Percentiles rank a stretch among this genome's conserved stretches.
Conservation (phyloP, 495 filamentous ascomycete species). For the Antarctomyces pellizariae region DNA sequence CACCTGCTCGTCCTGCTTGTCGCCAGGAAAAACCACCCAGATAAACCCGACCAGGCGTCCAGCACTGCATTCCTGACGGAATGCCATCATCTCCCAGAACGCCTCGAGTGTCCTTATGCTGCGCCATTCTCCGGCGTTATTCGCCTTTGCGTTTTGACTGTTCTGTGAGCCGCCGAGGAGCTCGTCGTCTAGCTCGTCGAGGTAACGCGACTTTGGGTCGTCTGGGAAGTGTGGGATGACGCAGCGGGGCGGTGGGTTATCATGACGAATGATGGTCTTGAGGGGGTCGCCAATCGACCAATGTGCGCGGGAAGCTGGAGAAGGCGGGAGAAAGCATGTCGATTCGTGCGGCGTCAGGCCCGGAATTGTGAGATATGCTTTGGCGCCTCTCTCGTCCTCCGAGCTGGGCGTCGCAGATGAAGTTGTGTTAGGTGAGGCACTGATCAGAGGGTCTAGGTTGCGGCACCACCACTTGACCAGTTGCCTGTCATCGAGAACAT, state of each 20-base stretch:
- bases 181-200: constrained; percentile 72
- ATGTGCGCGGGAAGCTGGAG: constrained; percentile 20
- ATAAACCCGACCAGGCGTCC: constrained; percentile 82
- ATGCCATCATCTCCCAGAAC: constrained; percentile 99
- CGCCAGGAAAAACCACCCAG: constrained; percentile 49
- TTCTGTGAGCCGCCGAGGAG: constrained; percentile 30
- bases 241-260: constrained; percentile 48
- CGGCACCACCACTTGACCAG: constrained; percentile 91
- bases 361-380: constrained; percentile 69
- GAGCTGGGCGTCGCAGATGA: background rate
- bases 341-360: constrained; percentile 63
- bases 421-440: constrained; percentile 8
- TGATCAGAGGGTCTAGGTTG: constrained; percentile 52
- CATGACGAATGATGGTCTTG: constrained; percentile 33
- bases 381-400: constrained; percentile 17
- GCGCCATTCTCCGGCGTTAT: constrained; percentile 45
- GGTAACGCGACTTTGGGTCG: constrained; percentile 83
- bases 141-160: constrained; percentile 18
- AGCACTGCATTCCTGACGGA: constrained; percentile 82
- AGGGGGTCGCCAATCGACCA: constrained; percentile 33
- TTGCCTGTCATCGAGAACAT: constrained; percentile 77
- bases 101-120: constrained; percentile 61
- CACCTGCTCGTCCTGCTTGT: background rate
- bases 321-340: constrained; percentile 26
- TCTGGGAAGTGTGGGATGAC: constrained; percentile 83